A percentile compares a stretch with the other conserved stretches of the same genome.
phyloP scores from a whole-genome alignment of 2,329 filamentous ascomycete species.

The Trichoderma brevicompactum region DNA sequence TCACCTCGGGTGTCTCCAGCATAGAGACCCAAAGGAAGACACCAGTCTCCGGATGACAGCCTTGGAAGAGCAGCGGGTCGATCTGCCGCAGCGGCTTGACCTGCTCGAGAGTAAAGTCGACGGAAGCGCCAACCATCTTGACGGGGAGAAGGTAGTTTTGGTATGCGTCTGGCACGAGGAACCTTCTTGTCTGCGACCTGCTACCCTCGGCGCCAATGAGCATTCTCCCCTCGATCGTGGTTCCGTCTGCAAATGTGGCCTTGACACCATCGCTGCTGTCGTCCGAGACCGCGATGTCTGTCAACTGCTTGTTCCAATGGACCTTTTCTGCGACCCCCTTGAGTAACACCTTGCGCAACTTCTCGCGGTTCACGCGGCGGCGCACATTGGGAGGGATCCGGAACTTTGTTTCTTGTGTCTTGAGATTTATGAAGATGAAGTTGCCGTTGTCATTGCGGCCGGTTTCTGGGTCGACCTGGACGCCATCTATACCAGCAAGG shows the following conservation, averaged over 20 bases:
- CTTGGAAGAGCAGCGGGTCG: slow-evolving; percentile 60
- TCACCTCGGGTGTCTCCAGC: slow-evolving; percentile 47
- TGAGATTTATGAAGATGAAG: slow-evolving; percentile 48
- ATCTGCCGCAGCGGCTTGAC: slow-evolving; percentile 49
- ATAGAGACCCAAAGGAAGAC: slow-evolving; percentile 56
- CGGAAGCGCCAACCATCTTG: slow-evolving; percentile 45
- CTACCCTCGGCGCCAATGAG: slow-evolving; percentile 49
- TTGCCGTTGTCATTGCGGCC: slow-evolving; percentile 46
- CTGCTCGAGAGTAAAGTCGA: slow-evolving; percentile 46
- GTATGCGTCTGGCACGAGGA: slow-evolving; percentile 41
- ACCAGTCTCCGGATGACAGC: slow-evolving; percentile 54
- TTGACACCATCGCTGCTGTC: slow-evolving; percentile 33
- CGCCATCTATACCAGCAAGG: slow-evolving; percentile 34
- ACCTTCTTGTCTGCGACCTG: slow-evolving; percentile 44
- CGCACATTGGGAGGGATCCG: slow-evolving; percentile 45
- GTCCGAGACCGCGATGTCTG: slow-evolving; percentile 34
- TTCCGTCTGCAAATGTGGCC: slow-evolving; percentile 42
- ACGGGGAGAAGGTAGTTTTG: slow-evolving; percentile 44
- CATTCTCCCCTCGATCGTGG: slow-evolving; percentile 39
- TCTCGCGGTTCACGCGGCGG: slow-evolving; percentile 44
- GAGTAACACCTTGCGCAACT: slow-evolving; percentile 41
- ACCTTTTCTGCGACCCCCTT: slow-evolving; percentile 38
- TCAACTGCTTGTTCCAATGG: slow-evolving; percentile 41
- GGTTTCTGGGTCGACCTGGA: slow-evolving; percentile 44
- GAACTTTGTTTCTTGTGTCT: slow-evolving; percentile 45